Percentiles rank a stretch among this genome's conserved stretches.
phyloP scores from a whole-genome alignment of 2,329 filamentous ascomycete species.

The Dothideomycetidae sp. region DNA sequence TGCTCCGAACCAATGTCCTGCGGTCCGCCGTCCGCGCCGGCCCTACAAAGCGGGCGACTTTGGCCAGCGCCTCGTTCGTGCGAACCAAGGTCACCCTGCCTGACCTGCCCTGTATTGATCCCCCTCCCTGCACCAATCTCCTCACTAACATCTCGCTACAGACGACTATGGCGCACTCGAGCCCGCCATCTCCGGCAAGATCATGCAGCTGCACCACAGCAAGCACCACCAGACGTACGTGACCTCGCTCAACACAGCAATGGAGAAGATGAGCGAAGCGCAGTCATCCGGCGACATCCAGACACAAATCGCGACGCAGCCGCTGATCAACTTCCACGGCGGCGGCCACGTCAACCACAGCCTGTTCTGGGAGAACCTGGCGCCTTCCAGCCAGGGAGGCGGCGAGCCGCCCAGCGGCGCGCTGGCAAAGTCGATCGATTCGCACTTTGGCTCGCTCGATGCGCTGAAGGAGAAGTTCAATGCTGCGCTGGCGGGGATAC shows the following conservation, averaged over 20 bases:
- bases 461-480: conserved; percentile 50
- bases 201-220: conserved; percentile 92
- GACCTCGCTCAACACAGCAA: conserved; percentile 69
- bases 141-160: conserved; percentile 25
- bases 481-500: conserved; percentile 47
- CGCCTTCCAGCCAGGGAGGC: conserved; percentile 51
- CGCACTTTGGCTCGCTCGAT: conserved; percentile 44
- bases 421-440: conserved; percentile 44
- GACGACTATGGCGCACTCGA: conserved; percentile 97
- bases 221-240: conserved; percentile 94
- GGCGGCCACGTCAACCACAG: conserved; percentile 54
- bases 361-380: conserved; percentile 57
- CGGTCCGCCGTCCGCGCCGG: conserved; percentile 59
- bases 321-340: conserved; percentile 52
- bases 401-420: conserved; percentile 47
- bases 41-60: conserved; percentile 44
- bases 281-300: conserved; percentile 39
- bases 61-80: conserved; percentile 61
- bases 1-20: conserved; percentile 56
- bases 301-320: conserved; percentile 41
- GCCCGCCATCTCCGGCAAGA: conserved; percentile 66
- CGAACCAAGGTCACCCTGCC: conserved; percentile 87
- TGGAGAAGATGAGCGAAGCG: conserved; percentile 53
- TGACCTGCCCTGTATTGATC: conserved; percentile 64
- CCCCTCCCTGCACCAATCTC: conserved; percentile 1